phyloP scores from a whole-genome alignment of 768 basidiomycete species.

The Candolleomyces eurysporus region DNA sequence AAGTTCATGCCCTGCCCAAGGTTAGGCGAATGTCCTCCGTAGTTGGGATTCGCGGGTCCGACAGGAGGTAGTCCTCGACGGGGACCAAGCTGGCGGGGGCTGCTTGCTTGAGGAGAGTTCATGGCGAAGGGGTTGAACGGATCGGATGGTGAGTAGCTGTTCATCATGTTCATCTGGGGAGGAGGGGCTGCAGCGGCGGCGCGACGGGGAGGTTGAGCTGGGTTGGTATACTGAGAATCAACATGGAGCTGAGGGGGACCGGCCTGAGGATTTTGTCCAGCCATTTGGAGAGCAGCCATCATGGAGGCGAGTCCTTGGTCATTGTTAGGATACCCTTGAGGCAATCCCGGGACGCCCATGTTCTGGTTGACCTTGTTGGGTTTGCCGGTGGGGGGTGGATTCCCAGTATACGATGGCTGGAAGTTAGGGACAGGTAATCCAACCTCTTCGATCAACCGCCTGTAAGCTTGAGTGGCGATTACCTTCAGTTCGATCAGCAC shows the following conservation, averaged over 20 bases:
- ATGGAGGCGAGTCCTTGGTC: slow-evolving; percentile 87
- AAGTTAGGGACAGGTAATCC: slow-evolving; percentile 88
- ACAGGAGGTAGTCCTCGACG: slow-evolving; percentile 53
- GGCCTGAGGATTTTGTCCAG: slow-evolving; percentile 81
- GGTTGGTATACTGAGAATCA: slow-evolving; percentile 57
- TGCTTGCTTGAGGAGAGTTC: slow-evolving; percentile 42
- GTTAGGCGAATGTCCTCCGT: slow-evolving; percentile 60
- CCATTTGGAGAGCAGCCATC: slow-evolving; percentile 93
- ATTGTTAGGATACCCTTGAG: slow-evolving; percentile 76
- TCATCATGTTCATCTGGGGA: slow-evolving; percentile 28
- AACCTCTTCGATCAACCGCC: slow-evolving; percentile 91
- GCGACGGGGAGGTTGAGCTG: slow-evolving; percentile 35
- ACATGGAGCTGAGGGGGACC: slow-evolving; percentile 63
- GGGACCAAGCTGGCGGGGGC: slow-evolving; percentile 43
- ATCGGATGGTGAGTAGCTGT: slow-evolving; percentile 41
- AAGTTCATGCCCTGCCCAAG: slow-evolving; percentile 55
- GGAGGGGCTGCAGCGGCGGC: slow-evolving; percentile 7
- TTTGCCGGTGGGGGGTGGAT: slow-evolving; percentile 61
- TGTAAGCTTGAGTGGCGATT: slow-evolving; percentile 91
- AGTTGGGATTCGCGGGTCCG: slow-evolving; percentile 45
- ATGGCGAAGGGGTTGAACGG: slow-evolving; percentile 52
- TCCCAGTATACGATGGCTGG: slow-evolving; percentile 74
- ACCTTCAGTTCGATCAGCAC: slow-evolving; percentile 91
- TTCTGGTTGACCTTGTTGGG: slow-evolving; percentile 51
- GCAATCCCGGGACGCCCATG: slow-evolving; percentile 71